Evolutionary conservation across 2,329 filamentous ascomycete species (phyloP), one percentile per base, ranked within the genome.

Genomic region (Nectriaceae sp.): DNA sequence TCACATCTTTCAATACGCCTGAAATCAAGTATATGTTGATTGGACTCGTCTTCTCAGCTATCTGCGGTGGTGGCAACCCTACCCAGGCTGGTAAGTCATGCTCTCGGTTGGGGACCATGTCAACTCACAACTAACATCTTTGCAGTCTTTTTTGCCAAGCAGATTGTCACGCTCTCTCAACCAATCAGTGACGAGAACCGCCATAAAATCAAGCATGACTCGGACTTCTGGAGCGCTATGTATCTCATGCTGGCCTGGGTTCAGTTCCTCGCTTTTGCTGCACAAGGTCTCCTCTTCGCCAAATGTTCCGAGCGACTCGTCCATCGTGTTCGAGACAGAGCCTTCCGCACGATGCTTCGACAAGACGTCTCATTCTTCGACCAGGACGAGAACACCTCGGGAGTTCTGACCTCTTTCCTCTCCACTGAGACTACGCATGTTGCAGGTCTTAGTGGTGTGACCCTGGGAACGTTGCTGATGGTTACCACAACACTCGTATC

Each of bases 301-400:
- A 85, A 84, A 62, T 92, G 89, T 72, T 94, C 90, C n/a, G 90
- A 96, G 72, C 80, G 84, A 35, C 80, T 97, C 20, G 82, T 97
- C 46, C 89, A 90, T 65, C 85, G 90, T 18, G 90, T 93, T 2
- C 84, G 94, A 59, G 85, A 94, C 67, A 78, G 77, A 48, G 88
- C 91, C 5, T 97, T 99, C 75, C 81, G 92, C 24, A 79, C 87
- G 20, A 90, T 97, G 75, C 82, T 97, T 43, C 88, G 92, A 55
- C 93, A 97, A 70, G 94, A 97, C 54, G 92, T 97, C 49, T 76
- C 84, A 21, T 97, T 92, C 69, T 99, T 97, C 60, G 94, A 97
- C 68, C 79, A 78, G 38, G 89, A 95, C 54, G 88, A 94, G 67
- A 96, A 97, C 67, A 91, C 88, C 5, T 86, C 90, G 5, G 94